A percentile compares a stretch with the other conserved stretches of the same genome.
Conservation (phyloP, 2,329 filamentous ascomycete species). For the Incumbomyces lentus region DNA sequence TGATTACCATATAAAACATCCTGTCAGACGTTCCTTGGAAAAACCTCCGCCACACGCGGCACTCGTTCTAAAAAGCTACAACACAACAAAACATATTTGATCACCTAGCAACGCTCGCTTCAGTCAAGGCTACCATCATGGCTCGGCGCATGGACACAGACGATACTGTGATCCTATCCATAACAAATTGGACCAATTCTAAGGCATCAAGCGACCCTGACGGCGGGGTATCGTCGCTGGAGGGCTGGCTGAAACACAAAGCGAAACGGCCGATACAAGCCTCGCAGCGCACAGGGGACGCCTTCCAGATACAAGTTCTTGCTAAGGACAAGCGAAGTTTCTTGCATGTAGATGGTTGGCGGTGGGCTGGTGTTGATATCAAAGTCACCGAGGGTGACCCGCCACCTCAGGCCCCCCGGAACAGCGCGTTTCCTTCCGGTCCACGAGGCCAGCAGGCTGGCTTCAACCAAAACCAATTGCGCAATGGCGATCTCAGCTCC, state of each 20-base stretch:
- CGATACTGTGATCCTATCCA: constrained; percentile 7
- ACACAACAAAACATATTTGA: too few species aligned
- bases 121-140: constrained; percentile 1
- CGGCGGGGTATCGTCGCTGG: constrained; percentile 54
- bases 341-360: constrained; percentile 56
- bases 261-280: constrained; percentile 44
- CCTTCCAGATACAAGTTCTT: constrained; percentile 17
- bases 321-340: constrained; percentile 17
- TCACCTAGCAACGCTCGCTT: background rate
- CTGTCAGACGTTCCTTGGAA: too few species aligned
- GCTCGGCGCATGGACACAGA: constrained; percentile 4
- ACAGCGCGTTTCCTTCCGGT: constrained; percentile 23
- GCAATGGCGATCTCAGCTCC: constrained; percentile 1
- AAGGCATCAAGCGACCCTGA: constrained; percentile 58
- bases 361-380: constrained; percentile 56
- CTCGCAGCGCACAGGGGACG: constrained; percentile 14
- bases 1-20: too few species aligned
- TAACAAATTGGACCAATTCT: constrained; percentile 57
- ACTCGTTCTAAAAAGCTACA: too few species aligned
- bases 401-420: background rate
- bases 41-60: too few species aligned
- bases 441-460: constrained; percentile 8
- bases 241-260: constrained; percentile 63
- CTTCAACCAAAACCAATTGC: background rate
- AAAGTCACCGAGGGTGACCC: constrained; percentile 36